phyloP scores from a whole-genome alignment of 805 yeast species.

The Candida odintsovae region DNA sequence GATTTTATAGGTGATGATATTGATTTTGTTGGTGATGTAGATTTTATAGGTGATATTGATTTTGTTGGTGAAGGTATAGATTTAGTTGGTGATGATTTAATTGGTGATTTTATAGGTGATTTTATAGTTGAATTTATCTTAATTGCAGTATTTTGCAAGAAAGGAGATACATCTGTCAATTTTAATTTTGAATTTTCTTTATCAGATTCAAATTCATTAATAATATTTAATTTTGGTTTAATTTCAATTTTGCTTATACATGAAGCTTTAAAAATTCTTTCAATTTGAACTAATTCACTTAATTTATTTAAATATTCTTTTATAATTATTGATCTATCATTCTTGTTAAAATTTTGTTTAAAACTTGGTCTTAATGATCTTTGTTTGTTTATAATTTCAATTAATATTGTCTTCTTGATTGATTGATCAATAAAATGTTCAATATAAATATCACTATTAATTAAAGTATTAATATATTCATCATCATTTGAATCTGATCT shows the following conservation, averaged over 20 bases:
- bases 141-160: too few relatives aligned
- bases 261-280: conserved; percentile 50
- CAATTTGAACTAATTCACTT: conserved; percentile 61
- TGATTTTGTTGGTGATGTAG: conserved; percentile 7
- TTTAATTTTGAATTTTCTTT: too few relatives aligned
- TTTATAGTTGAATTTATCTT: too few relatives aligned
- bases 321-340: conserved; percentile 41
- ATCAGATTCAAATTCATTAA: conserved; percentile 3
- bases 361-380: conserved; percentile 17
- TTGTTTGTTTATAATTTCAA: conserved; percentile 27
- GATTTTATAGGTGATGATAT: conserved; percentile 2
- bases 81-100: conserved; percentile 9
- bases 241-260: conserved; percentile 20
- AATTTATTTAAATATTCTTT: conserved; percentile 41
- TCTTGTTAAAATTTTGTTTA: conserved; percentile 26
- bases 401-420: conserved; percentile 35
- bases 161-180: too few relatives aligned
- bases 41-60: conserved; percentile 13
- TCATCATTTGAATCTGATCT: conserved; percentile 37
- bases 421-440: conserved; percentile 46
- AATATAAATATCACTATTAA: conserved; percentile 47
- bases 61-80: conserved; percentile 1
- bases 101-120: conserved; percentile 10
- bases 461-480: conserved; percentile 34
- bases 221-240: not conserved